phyloP scores from a whole-genome alignment of 179 eudicot genomes.

The Amaranthus tricolor region DNA sequence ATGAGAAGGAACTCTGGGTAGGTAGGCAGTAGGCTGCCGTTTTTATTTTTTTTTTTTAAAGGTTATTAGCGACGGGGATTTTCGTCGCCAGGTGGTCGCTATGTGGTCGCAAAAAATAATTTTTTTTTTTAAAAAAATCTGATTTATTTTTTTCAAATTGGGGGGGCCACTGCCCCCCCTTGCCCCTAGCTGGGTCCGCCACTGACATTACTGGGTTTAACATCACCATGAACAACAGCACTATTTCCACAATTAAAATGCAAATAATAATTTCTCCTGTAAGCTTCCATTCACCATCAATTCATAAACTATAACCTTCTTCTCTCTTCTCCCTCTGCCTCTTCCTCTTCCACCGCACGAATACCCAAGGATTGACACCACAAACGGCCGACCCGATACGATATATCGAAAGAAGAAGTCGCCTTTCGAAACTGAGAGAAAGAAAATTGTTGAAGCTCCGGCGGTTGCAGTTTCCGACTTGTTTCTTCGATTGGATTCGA shows the following conservation, averaged over 20 bases:
- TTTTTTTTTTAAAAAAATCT: too few relatives aligned
- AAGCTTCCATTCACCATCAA: conserved; percentile 74
- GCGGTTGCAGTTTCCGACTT: conserved; percentile 22
- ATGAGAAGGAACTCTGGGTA: too few relatives aligned
- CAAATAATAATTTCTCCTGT: conserved; percentile 71
- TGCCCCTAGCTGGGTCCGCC: too few relatives aligned
- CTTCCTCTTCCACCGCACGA: conserved; percentile 36
- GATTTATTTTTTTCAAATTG: too few relatives aligned
- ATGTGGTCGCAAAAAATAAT: too few relatives aligned
- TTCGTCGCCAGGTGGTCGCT: too few relatives aligned
- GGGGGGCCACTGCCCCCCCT: too few relatives aligned
- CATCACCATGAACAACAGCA: conserved; percentile 77
- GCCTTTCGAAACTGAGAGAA: conserved; percentile 60
- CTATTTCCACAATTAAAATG: conserved; percentile 54
- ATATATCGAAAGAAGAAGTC: conserved; percentile 51
- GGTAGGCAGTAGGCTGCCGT: too few relatives aligned
- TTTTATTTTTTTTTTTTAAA: too few relatives aligned
- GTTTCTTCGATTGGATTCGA: too few relatives aligned
- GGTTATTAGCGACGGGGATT: too few relatives aligned
- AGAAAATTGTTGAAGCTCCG: conserved; percentile 45
- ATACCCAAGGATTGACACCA: conserved; percentile 63
- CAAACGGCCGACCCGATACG: conserved; percentile 57
- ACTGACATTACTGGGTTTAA: conserved; percentile 86
- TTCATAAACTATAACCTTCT: conserved; percentile 63
- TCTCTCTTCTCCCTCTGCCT: conserved; percentile 20